Evolutionary conservation across 2,329 filamentous ascomycete species (phyloP).

Genomic region (Paramyrothecium roridum): DNA sequence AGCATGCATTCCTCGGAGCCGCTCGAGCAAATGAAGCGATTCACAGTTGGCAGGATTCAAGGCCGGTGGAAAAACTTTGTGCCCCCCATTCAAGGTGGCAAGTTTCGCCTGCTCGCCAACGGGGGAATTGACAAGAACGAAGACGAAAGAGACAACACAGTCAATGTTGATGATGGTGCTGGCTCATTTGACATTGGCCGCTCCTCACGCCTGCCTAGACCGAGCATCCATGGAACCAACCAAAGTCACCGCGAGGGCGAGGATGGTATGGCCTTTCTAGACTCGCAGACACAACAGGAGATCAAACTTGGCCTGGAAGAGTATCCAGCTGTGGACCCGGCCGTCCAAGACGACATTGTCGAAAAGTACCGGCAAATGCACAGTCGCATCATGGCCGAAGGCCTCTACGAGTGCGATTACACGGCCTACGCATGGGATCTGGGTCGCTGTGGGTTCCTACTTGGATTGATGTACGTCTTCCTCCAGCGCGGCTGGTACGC

Average conservation of each 20-base stretch:
- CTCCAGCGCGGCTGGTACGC: constrained; percentile 65
- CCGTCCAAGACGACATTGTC: constrained; percentile 72
- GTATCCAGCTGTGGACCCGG: constrained; percentile 74
- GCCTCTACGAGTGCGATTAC: constrained; percentile 84
- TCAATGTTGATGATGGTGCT: constrained; percentile 38
- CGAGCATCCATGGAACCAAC: constrained; percentile 27
- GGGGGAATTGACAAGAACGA: constrained; percentile 30
- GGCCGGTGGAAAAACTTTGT: constrained; percentile 84
- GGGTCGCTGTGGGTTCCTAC: constrained; percentile 65
- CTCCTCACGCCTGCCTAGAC: constrained; percentile 49
- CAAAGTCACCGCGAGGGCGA: constrained; percentile 37
- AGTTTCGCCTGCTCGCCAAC: constrained; percentile 54
- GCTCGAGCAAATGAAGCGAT: constrained; percentile 71
- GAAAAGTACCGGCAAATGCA: constrained; percentile 79
- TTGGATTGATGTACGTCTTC: constrained; percentile 57
- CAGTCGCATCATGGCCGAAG: constrained; percentile 66
- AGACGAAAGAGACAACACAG: constrained; percentile 12
- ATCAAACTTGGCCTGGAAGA: constrained; percentile 72
- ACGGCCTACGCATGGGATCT: constrained; percentile 73
- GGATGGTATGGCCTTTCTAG: constrained; percentile 63
- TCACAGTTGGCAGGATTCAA: constrained; percentile 78
- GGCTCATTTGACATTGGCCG: constrained; percentile 46
- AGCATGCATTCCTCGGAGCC: constrained; percentile 83
- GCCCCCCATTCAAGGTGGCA: constrained; percentile 87
- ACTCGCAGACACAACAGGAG: constrained; percentile 70